Conservation (phyloP, 805 yeast species). For the Kazachstania taianensis region DNA sequence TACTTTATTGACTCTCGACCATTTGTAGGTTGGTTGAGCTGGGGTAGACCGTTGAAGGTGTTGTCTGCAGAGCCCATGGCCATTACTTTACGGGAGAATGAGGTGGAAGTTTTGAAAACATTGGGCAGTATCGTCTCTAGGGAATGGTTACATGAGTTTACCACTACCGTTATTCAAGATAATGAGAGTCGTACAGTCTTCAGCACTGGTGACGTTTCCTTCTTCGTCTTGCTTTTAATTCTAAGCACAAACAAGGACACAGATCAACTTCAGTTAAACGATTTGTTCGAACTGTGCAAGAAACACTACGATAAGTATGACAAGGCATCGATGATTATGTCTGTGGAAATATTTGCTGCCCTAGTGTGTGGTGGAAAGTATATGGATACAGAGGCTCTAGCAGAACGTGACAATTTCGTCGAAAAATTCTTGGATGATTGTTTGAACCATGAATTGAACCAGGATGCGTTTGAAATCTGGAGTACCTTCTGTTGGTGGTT, state of each 20-base stretch:
- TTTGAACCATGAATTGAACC: constrained; percentile 52
- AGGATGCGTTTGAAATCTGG: constrained; percentile 72
- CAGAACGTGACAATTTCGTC: constrained; percentile 38
- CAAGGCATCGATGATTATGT: constrained; percentile 66
- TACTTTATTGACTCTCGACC: constrained; percentile 51
- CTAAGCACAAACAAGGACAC: constrained; percentile 37
- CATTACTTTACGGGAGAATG: constrained; percentile 32
- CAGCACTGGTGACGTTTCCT: constrained; percentile 53
- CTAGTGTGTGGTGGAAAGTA: constrained; percentile 42
- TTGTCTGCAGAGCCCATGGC: constrained; percentile 25
- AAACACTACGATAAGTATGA: constrained; percentile 56
- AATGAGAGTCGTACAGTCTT: constrained; percentile 62
- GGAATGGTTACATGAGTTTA: constrained; percentile 47
- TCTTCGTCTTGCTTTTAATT: constrained; percentile 43
- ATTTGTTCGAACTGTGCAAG: constrained; percentile 42
- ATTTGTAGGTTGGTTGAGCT: constrained; percentile 62
- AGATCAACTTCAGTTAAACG: constrained; percentile 34
- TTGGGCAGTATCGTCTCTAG: constrained; percentile 41
- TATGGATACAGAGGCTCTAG: constrained; percentile 29
- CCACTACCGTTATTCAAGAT: constrained; percentile 48
- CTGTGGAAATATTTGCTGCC: constrained; percentile 63
- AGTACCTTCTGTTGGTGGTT: constrained; percentile 65
- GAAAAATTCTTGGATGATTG: constrained; percentile 35
- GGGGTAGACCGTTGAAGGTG: constrained; percentile 52
- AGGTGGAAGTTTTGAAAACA: constrained; percentile 31